These are phyloP conservation scores for Paecilomyces dactylethromorphus DNA, from an alignment of 2,329 filamentous ascomycete genomes.

Conservation along the genomic window DNA sequence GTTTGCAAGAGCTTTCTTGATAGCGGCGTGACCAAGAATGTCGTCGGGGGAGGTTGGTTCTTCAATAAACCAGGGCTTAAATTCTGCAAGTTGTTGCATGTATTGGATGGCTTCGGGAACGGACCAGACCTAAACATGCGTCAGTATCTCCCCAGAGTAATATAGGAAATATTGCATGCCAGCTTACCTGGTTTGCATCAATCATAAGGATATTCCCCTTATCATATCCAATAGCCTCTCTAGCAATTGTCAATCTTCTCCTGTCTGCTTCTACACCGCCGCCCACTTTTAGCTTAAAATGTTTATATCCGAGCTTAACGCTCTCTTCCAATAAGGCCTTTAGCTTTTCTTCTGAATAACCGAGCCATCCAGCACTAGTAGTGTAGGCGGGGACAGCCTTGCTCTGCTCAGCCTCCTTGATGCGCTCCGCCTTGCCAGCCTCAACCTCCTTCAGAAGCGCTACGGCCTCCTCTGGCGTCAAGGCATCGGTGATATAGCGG, in stretches of 20 bases:
- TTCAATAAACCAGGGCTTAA: slow-evolving; percentile 84
- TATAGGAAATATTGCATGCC: not conserved
- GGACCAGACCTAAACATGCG: slow-evolving; percentile 59
- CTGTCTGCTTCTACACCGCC: slow-evolving; percentile 65
- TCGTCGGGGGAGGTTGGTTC: slow-evolving; percentile 89
- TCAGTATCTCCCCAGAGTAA: not conserved
- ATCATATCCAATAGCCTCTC: slow-evolving; percentile 76
- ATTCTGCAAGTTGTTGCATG: slow-evolving; percentile 75
- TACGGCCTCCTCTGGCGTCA: slow-evolving; percentile 78
- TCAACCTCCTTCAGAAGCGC: slow-evolving; percentile 61
- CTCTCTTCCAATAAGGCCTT: slow-evolving; percentile 66
- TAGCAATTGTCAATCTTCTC: slow-evolving; percentile 63
- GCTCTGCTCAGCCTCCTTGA: slow-evolving; percentile 66
- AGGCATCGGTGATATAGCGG: slow-evolving; percentile 87
- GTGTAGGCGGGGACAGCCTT: slow-evolving; percentile 84
- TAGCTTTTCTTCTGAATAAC: slow-evolving; percentile 85
- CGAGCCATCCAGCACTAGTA: slow-evolving; percentile 86
- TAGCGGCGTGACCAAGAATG: slow-evolving; percentile 78
- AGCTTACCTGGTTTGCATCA: slow-evolving; percentile 72
- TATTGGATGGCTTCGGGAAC: slow-evolving; percentile 83
- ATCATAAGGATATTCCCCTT: slow-evolving; percentile 82
- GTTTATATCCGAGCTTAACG: slow-evolving; percentile 66
- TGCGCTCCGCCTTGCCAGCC: slow-evolving; percentile 60
- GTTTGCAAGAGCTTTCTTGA: slow-evolving; percentile 66
- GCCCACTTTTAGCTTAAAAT: slow-evolving; percentile 92